Conservation (phyloP, 1,284 basidiomycete species). For the Cutaneotrichosporon arboriforme region DNA sequence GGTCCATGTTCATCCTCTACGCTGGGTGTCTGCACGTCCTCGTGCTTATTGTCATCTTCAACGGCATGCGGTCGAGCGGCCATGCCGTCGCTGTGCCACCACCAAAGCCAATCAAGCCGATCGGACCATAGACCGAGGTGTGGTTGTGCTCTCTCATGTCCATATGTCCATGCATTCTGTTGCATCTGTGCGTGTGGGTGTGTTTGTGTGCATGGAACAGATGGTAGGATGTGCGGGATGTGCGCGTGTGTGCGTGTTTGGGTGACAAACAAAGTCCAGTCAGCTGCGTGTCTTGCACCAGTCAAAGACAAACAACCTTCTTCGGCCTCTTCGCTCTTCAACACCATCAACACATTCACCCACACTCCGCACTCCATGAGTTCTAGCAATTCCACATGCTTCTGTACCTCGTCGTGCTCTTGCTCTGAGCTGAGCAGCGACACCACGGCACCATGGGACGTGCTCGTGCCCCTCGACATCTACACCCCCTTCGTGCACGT, state of each 20-base stretch:
- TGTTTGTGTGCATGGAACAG: not conserved
- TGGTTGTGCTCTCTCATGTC: too few relatives aligned
- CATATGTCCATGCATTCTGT: not conserved
- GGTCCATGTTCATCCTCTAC: slow-evolving; percentile 50
- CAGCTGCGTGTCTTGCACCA: too few relatives aligned
- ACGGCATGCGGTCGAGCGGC: slow-evolving; percentile 41
- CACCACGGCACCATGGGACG: too few relatives aligned
- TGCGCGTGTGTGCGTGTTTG: not conserved
- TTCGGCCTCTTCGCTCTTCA: too few relatives aligned
- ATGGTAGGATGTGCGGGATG: not conserved
- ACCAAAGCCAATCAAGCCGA: not conserved
- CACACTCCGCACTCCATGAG: too few relatives aligned
- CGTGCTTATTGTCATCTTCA: slow-evolving; percentile 43
- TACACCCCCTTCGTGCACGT: too few relatives aligned
- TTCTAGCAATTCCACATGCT: too few relatives aligned
- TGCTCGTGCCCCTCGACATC: too few relatives aligned
- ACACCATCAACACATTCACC: too few relatives aligned
- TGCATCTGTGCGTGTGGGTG: not conserved
- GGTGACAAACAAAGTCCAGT: too few relatives aligned
- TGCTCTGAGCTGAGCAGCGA: too few relatives aligned
- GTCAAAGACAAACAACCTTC: not conserved
- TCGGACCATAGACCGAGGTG: not conserved
- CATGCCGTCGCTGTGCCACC: slow-evolving; percentile 9
- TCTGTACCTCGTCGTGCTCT: too few relatives aligned
- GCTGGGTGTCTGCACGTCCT: slow-evolving; percentile 40